Conservation (phyloP, 208 protist genomes). For the Acanthamoeba lenticulata region DNA sequence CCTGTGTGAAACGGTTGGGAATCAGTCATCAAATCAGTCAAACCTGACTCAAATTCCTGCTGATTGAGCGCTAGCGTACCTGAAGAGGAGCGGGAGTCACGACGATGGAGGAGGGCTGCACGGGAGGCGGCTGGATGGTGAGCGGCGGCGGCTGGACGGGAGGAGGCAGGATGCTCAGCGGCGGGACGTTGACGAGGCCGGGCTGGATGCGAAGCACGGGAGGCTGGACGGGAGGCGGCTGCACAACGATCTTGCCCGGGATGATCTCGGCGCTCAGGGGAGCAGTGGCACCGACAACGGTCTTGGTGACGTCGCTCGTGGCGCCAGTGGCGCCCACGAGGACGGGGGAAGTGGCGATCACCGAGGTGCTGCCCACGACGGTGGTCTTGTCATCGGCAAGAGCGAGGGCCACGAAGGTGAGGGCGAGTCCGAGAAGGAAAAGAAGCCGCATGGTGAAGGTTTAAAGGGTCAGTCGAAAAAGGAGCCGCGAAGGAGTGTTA, state of each 20-base stretch:
- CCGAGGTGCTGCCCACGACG: not conserved
- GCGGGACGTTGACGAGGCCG: not conserved
- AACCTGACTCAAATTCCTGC: not conserved
- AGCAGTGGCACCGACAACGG: not conserved
- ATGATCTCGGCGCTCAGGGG: constrained; percentile 33
- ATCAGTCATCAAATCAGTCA: too few relatives aligned
- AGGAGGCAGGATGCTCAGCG: not conserved
- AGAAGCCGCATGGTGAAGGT: not conserved
- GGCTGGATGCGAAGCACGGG: not conserved
- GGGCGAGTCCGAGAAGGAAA: not conserved
- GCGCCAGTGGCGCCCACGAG: not conserved
- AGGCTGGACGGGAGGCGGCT: not conserved
- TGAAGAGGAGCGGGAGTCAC: constrained; percentile 13
- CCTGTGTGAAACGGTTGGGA: too few relatives aligned
- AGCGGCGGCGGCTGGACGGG: not conserved
- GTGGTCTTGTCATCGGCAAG: not conserved
- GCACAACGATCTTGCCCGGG: constrained; percentile 14
- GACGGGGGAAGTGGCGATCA: not conserved
- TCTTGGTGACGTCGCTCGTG: not conserved
- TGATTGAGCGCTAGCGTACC: not conserved
- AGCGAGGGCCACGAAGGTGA: not conserved
- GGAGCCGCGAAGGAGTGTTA: too few relatives aligned
- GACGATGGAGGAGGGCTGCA: constrained; percentile 23
- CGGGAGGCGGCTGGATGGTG: not conserved
- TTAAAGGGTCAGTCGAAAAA: too few relatives aligned